These are phyloP conservation scores for Malus hybrid DNA, from an alignment of 331 rosid species.

Conservation along the genomic window DNA sequence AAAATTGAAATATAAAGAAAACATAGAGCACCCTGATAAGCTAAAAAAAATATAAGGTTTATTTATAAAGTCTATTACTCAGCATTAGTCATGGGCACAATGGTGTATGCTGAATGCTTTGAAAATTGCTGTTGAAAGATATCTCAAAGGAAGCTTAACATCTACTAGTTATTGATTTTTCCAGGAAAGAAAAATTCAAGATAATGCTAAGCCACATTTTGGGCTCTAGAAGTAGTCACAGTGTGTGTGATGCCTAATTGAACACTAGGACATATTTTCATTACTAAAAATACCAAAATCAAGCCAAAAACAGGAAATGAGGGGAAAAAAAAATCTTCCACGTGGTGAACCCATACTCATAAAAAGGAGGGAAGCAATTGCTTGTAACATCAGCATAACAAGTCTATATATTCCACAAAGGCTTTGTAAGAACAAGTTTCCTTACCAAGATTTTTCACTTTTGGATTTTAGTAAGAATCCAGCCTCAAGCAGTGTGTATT, in stretches of 20 bases:
- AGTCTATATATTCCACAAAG: background rate
- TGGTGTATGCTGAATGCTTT: background rate
- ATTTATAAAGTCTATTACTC: background rate
- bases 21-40: background rate
- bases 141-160: background rate
- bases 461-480: background rate
- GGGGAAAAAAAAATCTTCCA: background rate
- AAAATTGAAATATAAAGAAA: background rate
- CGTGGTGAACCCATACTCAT: background rate
- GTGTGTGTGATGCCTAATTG: background rate
- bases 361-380: background rate
- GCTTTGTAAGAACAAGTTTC: background rate
- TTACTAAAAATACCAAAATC: background rate
- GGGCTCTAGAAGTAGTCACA: background rate
- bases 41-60: background rate
- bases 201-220: background rate
- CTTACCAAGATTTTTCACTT: background rate
- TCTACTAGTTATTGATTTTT: background rate
- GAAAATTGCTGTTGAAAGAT: background rate
- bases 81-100: background rate
- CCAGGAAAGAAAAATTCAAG: background rate
- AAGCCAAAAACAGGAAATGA: background rate
- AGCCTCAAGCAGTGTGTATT: background rate
- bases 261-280: background rate
- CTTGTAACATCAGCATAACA: background rate